Base-by-base conservation (phyloP, 345 rosid species). In the Firmiana major region DNA sequence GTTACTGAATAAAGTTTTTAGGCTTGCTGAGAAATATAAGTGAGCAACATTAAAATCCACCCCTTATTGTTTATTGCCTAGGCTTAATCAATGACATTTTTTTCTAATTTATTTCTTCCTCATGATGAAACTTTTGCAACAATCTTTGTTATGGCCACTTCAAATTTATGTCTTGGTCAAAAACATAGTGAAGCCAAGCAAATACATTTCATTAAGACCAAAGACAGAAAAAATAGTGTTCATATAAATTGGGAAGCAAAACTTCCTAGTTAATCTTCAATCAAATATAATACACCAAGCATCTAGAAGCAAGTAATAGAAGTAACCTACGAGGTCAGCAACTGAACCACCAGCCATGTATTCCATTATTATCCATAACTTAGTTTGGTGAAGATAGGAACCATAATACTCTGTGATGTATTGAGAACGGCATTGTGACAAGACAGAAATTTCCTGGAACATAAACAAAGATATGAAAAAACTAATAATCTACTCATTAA, bases 321-420 rank as follows among this genome's bases (percentile, higher is more conserved):
- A 80, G 87, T 85, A 77, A 91, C 97, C 76, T 90, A 97, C 99
- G 53, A 97, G 93, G 85, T 94, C 99, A 82, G 99, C 98, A 85
- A 96, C 99, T 73, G 99, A 96, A 80, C 98, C 99, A 83, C 99
- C 98, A 10, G 98, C 97, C 99, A 96, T 97, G 85, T 84, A 96
- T 78, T 96, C 99, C 97, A 96, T 97, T 82, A 97, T 92, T 85
- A 97, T 96, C 97, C 99, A 96, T 59, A 96, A 83, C 88, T 96
- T 96, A 75, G 99, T 96, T 85, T 92, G 98, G 79, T 92, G 90
- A 77, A 96, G 98, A 83, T 90, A 92, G 73, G 99, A 96, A 80
- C 99, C 97, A 87, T 94, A 94, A 74, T 96, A 92, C 83, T 92
- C 97, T 0, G 99, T 96, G 73, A 96, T 96, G 84, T 94, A 97